phyloP scores from a whole-genome alignment of 176 grass and related monocot genomes.

The Pharus latifolius region DNA sequence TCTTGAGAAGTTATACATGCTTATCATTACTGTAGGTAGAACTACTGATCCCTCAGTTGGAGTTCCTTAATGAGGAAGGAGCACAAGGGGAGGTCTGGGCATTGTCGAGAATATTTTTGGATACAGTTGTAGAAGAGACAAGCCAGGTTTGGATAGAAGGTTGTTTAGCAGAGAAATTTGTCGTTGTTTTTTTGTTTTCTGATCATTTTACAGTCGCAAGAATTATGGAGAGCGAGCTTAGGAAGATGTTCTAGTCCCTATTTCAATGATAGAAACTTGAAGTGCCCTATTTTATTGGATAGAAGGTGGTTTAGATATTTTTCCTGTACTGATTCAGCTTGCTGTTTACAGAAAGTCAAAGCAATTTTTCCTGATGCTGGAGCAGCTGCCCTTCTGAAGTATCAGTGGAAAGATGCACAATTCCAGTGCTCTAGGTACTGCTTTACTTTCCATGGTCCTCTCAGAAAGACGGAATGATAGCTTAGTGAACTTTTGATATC shows the following conservation, averaged over 20 bases:
- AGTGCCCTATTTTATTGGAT: too few relatives aligned
- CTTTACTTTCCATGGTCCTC: not conserved
- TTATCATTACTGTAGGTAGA: conserved; percentile 49
- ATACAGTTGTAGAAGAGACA: conserved; percentile 64
- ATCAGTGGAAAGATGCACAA: conserved; percentile 74
- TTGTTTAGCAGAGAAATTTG: conserved; percentile 21
- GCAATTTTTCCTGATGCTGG: conserved; percentile 93
- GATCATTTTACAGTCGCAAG: not conserved
- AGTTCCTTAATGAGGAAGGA: conserved; percentile 93
- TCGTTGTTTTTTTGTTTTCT: not conserved
- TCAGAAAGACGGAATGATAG: not conserved
- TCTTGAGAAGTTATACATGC: not conserved
- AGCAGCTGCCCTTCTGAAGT: conserved; percentile 81
- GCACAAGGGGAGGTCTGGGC: conserved; percentile 91
- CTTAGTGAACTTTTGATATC: not conserved
- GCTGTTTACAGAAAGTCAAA: conserved; percentile 53
- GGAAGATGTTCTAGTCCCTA: not conserved
- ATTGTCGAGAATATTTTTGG: conserved; percentile 71
- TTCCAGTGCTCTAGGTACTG: conserved; percentile 80
- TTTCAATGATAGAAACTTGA: not conserved
- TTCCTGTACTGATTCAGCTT: not conserved
- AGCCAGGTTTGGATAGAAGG: conserved; percentile 69
- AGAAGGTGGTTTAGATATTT: not conserved
- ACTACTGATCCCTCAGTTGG: conserved; percentile 80
- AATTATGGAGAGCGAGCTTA: not conserved